Evolutionary conservation across 116 monocot genomes (phyloP).

Genomic region (Thalassia testudinum): DNA sequence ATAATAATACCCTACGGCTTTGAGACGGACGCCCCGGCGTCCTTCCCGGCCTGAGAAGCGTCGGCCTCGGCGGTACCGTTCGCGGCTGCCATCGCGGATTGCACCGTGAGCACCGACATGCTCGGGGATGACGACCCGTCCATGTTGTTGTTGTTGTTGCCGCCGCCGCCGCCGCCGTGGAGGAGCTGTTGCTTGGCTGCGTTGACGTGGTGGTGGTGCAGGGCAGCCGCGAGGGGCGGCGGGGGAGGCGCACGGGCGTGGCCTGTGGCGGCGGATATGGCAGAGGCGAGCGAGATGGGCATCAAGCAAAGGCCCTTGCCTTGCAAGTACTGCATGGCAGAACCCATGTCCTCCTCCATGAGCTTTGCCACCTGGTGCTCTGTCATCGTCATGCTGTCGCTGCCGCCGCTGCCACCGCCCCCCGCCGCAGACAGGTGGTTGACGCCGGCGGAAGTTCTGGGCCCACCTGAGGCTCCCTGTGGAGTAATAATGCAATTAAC

Average conservation of each 20-base stretch:
- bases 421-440: neutral
- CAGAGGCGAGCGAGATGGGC: slow-evolving; percentile 48
- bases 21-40: too few species aligned
- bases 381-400: slow-evolving; percentile 49
- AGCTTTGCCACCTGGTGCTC: slow-evolving; percentile 95
- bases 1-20: too few species aligned
- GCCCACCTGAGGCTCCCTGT: too few species aligned
- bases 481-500: too few species aligned
- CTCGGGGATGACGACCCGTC: slow-evolving; percentile 47
- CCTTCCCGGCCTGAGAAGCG: neutral
- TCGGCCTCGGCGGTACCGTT: slow-evolving; percentile 11
- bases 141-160: neutral
- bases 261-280: slow-evolving; percentile 41
- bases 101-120: slow-evolving; percentile 56
- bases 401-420: slow-evolving; percentile 12
- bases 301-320: slow-evolving; percentile 65
- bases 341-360: slow-evolving; percentile 99
- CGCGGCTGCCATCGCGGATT: slow-evolving; percentile 44
- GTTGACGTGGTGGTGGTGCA: too few species aligned
- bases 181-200: neutral
- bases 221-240: neutral
- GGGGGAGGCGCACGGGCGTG: slow-evolving; percentile 2
- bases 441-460: neutral
- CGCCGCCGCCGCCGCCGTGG: neutral
- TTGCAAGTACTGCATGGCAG: slow-evolving; percentile 96